These are phyloP conservation scores for Populus trichocarpa DNA, from an alignment of 441 rosid genomes.

Conservation along the genomic window DNA sequence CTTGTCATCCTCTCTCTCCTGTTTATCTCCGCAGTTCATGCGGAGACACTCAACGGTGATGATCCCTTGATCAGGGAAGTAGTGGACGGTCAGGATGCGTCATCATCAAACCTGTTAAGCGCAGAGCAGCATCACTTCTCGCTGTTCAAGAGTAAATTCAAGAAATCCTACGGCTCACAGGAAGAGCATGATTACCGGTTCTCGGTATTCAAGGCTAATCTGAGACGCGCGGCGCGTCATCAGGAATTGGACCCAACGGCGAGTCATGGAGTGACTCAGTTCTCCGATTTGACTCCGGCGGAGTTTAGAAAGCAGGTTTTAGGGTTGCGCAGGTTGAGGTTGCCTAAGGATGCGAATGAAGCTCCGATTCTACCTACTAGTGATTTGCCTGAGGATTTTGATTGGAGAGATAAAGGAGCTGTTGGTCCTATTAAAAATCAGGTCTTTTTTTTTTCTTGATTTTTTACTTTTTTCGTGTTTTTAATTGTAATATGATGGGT, in stretches of 20 bases:
- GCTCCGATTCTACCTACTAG: constrained; percentile 87
- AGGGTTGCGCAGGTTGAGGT: constrained; percentile 53
- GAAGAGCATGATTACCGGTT: constrained; percentile 81
- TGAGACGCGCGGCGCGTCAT: constrained; percentile 64
- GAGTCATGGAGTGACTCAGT: constrained; percentile 82
- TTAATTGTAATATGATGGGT: neutral
- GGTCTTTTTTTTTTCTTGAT: constrained; percentile 29
- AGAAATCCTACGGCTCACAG: constrained; percentile 32
- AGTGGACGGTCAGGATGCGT: constrained; percentile 38
- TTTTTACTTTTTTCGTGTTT: neutral
- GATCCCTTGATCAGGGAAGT: constrained; percentile 75
- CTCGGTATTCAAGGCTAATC: constrained; percentile 51
- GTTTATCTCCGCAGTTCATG: constrained; percentile 25
- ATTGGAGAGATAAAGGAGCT: constrained; percentile 95
- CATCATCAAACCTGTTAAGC: constrained; percentile 26
- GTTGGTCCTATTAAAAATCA: constrained; percentile 78
- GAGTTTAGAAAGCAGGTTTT: constrained; percentile 62
- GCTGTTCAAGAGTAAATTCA: constrained; percentile 55
- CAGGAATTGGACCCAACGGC: constrained; percentile 84
- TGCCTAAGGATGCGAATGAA: constrained; percentile 72
- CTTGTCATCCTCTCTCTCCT: constrained; percentile 25
- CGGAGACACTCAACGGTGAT: constrained; percentile 33
- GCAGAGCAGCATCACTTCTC: constrained; percentile 69
- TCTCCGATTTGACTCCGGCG: constrained; percentile 80
- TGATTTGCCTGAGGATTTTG: constrained; percentile 74